Evolutionary conservation across 257 asterid genomes (phyloP).

Genomic region (Penstemon newberryi): DNA sequence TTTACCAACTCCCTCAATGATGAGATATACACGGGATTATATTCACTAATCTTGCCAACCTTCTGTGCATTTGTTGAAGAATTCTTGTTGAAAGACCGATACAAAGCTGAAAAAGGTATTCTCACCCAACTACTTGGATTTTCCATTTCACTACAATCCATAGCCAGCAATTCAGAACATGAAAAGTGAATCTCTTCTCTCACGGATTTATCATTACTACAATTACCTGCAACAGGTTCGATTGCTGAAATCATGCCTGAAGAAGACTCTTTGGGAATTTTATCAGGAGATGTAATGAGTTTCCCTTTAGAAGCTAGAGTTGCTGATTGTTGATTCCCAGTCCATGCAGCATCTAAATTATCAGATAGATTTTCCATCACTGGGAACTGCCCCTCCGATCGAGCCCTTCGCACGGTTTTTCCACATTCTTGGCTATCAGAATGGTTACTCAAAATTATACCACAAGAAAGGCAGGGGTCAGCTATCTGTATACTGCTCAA

Average conservation of each 20-base stretch:
- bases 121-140: slow-evolving; percentile 51
- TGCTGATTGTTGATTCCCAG: slow-evolving; percentile 49
- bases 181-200: slow-evolving; percentile 30
- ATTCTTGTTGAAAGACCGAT: slow-evolving; percentile 40
- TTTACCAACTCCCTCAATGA: slow-evolving; percentile 54
- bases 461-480: slow-evolving; percentile 35
- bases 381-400: slow-evolving; percentile 60
- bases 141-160: slow-evolving; percentile 39
- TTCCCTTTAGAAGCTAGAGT: slow-evolving; percentile 26
- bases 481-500: slow-evolving; percentile 33
- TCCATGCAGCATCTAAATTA: slow-evolving; percentile 57
- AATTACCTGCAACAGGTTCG: slow-evolving; percentile 31
- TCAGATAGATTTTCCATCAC: slow-evolving; percentile 53
- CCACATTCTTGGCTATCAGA: slow-evolving; percentile 34
- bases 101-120: slow-evolving; percentile 42
- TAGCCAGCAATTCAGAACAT: slow-evolving; percentile 34
- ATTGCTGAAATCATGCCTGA: slow-evolving; percentile 26
- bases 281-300: slow-evolving; percentile 32
- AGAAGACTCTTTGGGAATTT: slow-evolving; percentile 30
- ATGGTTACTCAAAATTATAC: slow-evolving; percentile 34
- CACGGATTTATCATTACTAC: slow-evolving; percentile 26
- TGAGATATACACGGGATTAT: slow-evolving; percentile 54
- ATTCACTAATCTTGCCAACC: slow-evolving; percentile 44
- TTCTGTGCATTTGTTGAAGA: slow-evolving; percentile 37
- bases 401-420: slow-evolving; percentile 54